phyloP scores from a whole-genome alignment of 192 early-diverging fungal genomes.

The Gorgonomyces haynaldii region DNA sequence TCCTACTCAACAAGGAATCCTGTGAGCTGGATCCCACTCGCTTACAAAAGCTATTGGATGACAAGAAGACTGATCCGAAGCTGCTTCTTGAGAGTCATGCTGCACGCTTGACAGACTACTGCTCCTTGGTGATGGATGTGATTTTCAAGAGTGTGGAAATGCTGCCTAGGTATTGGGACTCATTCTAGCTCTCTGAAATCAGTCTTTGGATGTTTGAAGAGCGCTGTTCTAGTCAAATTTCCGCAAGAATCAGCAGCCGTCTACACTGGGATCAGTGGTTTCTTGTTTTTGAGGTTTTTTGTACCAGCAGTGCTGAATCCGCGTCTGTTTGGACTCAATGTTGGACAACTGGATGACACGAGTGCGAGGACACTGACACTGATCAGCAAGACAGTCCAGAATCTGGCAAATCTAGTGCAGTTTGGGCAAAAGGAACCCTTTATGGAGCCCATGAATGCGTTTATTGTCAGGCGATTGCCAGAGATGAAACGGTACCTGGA shows the following conservation, averaged over 20 bases:
- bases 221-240: constrained; percentile 14
- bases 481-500: constrained; percentile 43
- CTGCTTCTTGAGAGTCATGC: not conserved
- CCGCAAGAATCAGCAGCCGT: constrained; percentile 9
- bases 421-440: constrained; percentile 47
- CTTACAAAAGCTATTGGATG: not conserved
- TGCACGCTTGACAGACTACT: not conserved
- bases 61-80: not conserved
- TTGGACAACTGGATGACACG: constrained; percentile 16
- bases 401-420: constrained; percentile 43
- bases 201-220: constrained; percentile 17
- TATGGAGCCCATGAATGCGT: constrained; percentile 38
- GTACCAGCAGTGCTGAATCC: constrained; percentile 41
- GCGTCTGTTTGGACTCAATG: constrained; percentile 15
- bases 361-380: constrained; percentile 37
- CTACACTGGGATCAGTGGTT: constrained; percentile 37
- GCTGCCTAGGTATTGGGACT: constrained; percentile 2
- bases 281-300: constrained; percentile 49
- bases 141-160: not conserved
- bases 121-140: not conserved
- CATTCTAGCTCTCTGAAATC: not conserved
- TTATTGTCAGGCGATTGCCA: constrained; percentile 27
- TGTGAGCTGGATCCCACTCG: constrained; percentile 11
- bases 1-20: not conserved
- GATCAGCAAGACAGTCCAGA: constrained; percentile 48